Evolutionary conservation across 1,139 yeast species (phyloP).

Genomic region (Suhomyces taliae): DNA sequence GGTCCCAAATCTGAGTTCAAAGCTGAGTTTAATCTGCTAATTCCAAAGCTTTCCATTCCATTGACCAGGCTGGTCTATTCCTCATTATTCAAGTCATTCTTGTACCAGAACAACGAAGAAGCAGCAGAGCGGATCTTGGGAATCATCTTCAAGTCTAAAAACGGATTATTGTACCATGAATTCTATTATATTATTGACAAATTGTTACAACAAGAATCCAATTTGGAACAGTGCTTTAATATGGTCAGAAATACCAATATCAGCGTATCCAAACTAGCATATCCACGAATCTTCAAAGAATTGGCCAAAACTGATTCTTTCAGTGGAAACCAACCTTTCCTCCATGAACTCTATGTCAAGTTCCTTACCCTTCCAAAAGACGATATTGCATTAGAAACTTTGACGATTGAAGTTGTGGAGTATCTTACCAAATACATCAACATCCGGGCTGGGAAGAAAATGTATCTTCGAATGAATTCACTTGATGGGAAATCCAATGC

Average conservation of each 20-base stretch:
- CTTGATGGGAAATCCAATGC: constrained; percentile 9
- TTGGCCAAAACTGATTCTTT: constrained; percentile 11
- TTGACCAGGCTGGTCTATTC: constrained; percentile 35
- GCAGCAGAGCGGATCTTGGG: constrained; percentile 34
- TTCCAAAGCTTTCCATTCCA: constrained; percentile 28
- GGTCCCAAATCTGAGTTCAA: constrained; percentile 2
- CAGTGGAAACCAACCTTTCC: constrained; percentile 11
- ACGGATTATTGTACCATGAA: constrained; percentile 28
- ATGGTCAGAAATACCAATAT: constrained; percentile 24
- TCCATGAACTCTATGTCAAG: constrained; percentile 12
- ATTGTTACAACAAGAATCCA: constrained; percentile 24
- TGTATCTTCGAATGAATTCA: constrained; percentile 11
- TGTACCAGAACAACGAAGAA: constrained; percentile 25
- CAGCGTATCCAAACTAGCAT: constrained; percentile 26
- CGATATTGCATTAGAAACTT: constrained; percentile 14
- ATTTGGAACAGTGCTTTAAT: constrained; percentile 23
- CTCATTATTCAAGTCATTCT: constrained; percentile 32
- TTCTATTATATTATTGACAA: constrained; percentile 28
- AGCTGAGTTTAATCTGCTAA: constrained; percentile 19
- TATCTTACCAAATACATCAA: constrained; percentile 12
- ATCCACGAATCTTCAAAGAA: constrained; percentile 22
- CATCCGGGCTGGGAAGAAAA: constrained; percentile 16
- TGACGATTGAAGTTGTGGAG: constrained; percentile 10
- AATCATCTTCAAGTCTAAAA: constrained; percentile 29
- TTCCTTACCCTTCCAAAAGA: constrained; percentile 11